Evolutionary conservation across 1,284 basidiomycete species (phyloP).

Genomic region (Phlebopus sp.): DNA sequence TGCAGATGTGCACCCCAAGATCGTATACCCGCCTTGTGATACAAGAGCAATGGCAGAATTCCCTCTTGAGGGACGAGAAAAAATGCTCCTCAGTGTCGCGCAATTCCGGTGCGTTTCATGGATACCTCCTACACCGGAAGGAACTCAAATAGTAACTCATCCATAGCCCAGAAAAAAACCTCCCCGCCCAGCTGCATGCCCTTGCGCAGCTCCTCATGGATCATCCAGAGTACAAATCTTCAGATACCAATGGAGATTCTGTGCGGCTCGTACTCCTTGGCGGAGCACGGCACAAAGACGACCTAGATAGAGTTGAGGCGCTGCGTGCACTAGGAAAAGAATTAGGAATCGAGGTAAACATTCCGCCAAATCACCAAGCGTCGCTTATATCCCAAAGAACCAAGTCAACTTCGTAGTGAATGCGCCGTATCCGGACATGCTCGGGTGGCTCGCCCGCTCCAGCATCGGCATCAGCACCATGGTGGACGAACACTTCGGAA

Average conservation of each 20-base stretch:
- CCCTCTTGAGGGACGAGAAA: conserved; percentile 57
- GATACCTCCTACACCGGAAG: neutral
- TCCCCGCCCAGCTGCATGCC: conserved; percentile 75
- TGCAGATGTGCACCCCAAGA: conserved; percentile 23
- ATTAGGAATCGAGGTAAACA: conserved; percentile 61
- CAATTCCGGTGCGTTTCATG: conserved; percentile 80
- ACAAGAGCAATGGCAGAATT: conserved; percentile 71
- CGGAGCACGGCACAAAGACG: conserved; percentile 75
- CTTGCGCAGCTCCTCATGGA: conserved; percentile 59
- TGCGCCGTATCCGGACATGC: conserved; percentile 71
- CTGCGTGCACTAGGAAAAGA: conserved; percentile 61
- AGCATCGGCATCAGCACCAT: conserved; percentile 94
- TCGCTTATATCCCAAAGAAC: conserved; percentile 40
- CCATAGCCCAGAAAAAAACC: conserved; percentile 91
- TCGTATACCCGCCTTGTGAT: conserved; percentile 93
- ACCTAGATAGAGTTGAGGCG: conserved; percentile 66
- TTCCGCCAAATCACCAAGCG: neutral
- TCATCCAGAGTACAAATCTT: conserved; percentile 55
- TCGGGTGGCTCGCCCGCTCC: conserved; percentile 67
- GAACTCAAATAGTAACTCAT: neutral
- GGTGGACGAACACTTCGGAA: conserved; percentile 99
- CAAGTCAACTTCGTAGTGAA: conserved; percentile 83
- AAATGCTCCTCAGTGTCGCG: conserved; percentile 81
- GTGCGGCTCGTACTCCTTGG: conserved; percentile 78
- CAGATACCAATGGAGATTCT: conserved; percentile 16